Conservation (phyloP, 768 basidiomycete species). For the Jaapia argillacea region DNA sequence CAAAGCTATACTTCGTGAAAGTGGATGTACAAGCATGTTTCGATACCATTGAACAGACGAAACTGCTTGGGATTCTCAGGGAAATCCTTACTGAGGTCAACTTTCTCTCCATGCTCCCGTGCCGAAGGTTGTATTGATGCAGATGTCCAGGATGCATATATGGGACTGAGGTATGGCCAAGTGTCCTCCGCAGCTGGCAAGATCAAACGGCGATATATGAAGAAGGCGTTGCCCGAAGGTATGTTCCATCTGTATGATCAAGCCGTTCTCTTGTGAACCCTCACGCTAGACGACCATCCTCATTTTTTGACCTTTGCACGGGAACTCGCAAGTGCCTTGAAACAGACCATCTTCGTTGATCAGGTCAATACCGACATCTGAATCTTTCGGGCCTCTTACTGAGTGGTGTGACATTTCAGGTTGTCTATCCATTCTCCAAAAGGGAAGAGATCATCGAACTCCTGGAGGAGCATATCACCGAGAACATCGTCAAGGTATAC, state of each 20-base stretch:
- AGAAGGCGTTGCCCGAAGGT: constrained; percentile 65
- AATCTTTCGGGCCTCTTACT: too few species aligned
- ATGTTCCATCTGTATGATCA: constrained; percentile 1
- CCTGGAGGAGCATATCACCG: constrained; percentile 81
- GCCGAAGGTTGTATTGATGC: neutral
- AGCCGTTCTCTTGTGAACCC: neutral
- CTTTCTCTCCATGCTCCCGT: neutral
- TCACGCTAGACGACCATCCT: constrained; percentile 54
- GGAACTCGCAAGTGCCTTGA: constrained; percentile 52
- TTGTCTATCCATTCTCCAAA: constrained; percentile 42
- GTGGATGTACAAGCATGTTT: constrained; percentile 95
- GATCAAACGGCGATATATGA: constrained; percentile 44
- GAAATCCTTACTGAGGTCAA: constrained; percentile 63
- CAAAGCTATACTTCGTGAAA: constrained; percentile 91
- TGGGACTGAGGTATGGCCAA: constrained; percentile 61
- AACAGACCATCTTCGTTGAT: constrained; percentile 80
- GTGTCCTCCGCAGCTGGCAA: constrained; percentile 47
- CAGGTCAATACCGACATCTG: constrained; percentile 46
- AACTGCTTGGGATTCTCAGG: constrained; percentile 67
- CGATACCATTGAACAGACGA: constrained; percentile 89
- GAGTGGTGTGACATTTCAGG: too few species aligned
- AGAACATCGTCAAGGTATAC: constrained; percentile 82
- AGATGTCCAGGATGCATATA: constrained; percentile 64
- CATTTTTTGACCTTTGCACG: constrained; percentile 66
- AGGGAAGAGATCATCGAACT: constrained; percentile 57